phyloP scores from a whole-genome alignment of 2,329 filamentous ascomycete genomes.

The Dactylellina drechsleri region DNA sequence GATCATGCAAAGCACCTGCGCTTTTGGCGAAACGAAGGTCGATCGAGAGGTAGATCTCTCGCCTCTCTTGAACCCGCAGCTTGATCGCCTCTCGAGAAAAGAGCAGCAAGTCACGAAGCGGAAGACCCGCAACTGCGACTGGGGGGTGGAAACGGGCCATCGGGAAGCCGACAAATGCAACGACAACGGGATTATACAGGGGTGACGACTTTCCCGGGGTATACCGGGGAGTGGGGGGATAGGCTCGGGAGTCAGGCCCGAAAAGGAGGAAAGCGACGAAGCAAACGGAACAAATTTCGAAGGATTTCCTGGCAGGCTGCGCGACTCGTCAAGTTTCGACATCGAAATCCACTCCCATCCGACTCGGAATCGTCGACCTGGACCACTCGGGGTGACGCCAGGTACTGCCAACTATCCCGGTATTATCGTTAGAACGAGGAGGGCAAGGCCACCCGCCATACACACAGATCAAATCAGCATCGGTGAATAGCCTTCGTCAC shows the following conservation, averaged over 20 bases:
- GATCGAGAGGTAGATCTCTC: conserved; percentile 36
- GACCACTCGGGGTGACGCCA: conserved; percentile 15
- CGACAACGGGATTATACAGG: conserved; percentile 20
- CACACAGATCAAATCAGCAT: too few relatives aligned
- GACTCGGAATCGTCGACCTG: conserved; percentile 29
- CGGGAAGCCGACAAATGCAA: conserved; percentile 11
- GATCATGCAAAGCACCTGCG: conserved; percentile 31
- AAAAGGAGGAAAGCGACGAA: conserved; percentile 49
- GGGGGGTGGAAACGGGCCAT: conserved; percentile 6
- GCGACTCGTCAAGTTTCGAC: conserved; percentile 23
- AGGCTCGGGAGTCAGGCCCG: conserved; percentile 32
- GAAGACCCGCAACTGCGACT: conserved; percentile 7
- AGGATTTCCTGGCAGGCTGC: conserved; percentile 33
- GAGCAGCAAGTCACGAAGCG: neutral
- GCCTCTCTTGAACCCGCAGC: neutral
- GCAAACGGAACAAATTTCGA: conserved; percentile 47
- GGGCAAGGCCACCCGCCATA: too few relatives aligned
- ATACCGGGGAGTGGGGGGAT: conserved; percentile 9
- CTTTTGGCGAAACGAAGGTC: conserved; percentile 23
- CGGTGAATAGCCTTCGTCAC: too few relatives aligned
- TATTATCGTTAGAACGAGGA: neutral
- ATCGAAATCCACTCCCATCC: conserved; percentile 30
- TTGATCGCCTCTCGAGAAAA: neutral
- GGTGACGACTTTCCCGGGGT: conserved; percentile 3
- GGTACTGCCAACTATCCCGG: neutral